These are phyloP conservation scores for Dioszegia hungarica DNA, from an alignment of 768 basidiomycete species.

Conservation along the genomic window DNA sequence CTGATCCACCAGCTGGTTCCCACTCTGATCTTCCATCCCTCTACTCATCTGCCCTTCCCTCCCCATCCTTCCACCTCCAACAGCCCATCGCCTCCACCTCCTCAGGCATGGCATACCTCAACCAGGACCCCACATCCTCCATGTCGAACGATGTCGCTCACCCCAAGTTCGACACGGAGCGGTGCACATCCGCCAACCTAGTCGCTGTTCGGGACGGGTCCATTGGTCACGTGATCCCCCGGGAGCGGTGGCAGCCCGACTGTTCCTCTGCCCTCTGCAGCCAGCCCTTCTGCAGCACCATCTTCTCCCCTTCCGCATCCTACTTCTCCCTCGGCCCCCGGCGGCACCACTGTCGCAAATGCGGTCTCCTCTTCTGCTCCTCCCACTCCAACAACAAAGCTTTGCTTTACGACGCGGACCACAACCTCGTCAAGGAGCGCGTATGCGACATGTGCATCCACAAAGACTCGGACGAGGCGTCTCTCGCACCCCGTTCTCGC, in stretches of 20 bases:
- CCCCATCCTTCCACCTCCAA: background rate
- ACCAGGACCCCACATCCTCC: conserved; percentile 13
- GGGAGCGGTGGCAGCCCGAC: conserved; percentile 35
- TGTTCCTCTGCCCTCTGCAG: conserved; percentile 30
- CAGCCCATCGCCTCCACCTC: conserved; percentile 27
- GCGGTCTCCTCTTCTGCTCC: conserved; percentile 34
- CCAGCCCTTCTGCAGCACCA: conserved; percentile 30
- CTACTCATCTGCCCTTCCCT: conserved; percentile 2
- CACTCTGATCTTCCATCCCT: background rate
- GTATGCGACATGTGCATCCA: conserved; percentile 37
- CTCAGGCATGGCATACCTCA: conserved; percentile 23
- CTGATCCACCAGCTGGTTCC: background rate
- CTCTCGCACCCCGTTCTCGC: conserved; percentile 1
- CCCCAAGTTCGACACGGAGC: background rate
- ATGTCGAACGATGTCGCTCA: conserved; percentile 7
- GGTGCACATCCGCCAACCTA: background rate
- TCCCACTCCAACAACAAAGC: conserved; percentile 25
- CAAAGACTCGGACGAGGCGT: background rate
- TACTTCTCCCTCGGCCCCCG: conserved; percentile 33
- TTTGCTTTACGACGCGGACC: conserved; percentile 12
- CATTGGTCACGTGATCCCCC: conserved; percentile 1
- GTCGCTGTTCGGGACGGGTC: background rate
- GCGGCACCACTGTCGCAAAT: conserved; percentile 40
- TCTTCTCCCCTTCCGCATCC: conserved; percentile 24
- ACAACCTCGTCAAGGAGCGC: conserved; percentile 16